These are phyloP conservation scores for Plasmodium ovale DNA, from an alignment of 169 alveolate genomes.

Conservation along the genomic window DNA sequence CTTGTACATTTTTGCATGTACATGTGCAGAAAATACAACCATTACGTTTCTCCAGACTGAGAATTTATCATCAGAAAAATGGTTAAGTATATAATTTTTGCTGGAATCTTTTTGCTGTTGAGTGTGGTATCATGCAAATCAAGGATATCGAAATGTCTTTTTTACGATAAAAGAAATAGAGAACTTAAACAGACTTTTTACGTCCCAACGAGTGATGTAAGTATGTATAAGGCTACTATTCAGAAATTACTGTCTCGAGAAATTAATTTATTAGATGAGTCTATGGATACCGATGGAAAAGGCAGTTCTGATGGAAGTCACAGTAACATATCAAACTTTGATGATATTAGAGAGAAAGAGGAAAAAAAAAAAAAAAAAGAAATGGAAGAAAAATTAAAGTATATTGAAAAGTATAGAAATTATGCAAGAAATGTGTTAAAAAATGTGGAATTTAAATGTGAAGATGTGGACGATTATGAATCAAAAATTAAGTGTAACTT, in stretches of 20 bases:
- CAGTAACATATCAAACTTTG: conserved; percentile 28
- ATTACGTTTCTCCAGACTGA: not conserved
- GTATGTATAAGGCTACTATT: conserved; percentile 53
- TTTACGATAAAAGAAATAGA: conserved; percentile 34
- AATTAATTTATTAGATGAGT: conserved; percentile 14
- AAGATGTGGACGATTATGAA: conserved; percentile 26
- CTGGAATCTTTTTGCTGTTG: not conserved
- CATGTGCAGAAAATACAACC: not conserved
- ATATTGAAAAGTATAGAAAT: conserved; percentile 68
- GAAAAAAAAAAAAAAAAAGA: conserved; percentile 55
- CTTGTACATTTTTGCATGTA: not conserved
- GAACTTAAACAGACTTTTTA: conserved; percentile 50
- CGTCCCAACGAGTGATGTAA: conserved; percentile 40
- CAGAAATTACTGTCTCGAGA: conserved; percentile 33
- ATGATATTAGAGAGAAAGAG: conserved; percentile 43
- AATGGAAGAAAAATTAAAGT: conserved; percentile 59
- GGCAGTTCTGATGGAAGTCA: not conserved
- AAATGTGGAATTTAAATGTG: conserved; percentile 67
- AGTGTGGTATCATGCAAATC: not conserved
- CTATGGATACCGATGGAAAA: not conserved
- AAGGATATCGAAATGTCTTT: conserved; percentile 46
- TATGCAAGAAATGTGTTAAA: conserved; percentile 37
- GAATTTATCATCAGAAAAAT: not conserved
- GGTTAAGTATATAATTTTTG: not conserved
- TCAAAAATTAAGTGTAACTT: conserved; percentile 48